Conservation (phyloP, 2,329 filamentous ascomycete species). For the Colletotrichum abscissum region DNA sequence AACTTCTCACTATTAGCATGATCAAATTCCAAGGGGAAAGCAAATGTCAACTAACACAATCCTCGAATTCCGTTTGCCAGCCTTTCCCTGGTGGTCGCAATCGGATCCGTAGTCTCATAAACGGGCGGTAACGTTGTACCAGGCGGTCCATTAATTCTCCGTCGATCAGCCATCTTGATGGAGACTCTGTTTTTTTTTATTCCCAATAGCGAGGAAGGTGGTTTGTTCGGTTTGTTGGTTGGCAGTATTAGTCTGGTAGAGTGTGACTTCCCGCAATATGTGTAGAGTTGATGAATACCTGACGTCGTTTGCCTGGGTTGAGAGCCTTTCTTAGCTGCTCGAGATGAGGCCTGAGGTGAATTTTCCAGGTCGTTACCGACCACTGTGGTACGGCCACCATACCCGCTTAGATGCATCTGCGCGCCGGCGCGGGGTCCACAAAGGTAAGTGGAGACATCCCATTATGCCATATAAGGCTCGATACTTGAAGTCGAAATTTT, state of each 20-base stretch:
- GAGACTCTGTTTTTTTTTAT: neutral
- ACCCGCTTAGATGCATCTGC: neutral
- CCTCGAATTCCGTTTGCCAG: conserved; percentile 80
- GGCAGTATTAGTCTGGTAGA: neutral
- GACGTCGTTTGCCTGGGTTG: neutral
- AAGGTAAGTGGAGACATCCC: conserved; percentile 9
- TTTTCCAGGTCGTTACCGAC: conserved; percentile 1
- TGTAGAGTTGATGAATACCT: neutral
- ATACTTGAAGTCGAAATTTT: conserved; percentile 37
- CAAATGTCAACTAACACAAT: conserved; percentile 76
- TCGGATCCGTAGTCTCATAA: conserved; percentile 62
- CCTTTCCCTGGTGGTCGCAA: conserved; percentile 63
- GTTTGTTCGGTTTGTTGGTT: neutral
- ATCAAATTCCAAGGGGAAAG: neutral
- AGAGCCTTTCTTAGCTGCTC: neutral
- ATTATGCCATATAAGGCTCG: conserved; percentile 5
- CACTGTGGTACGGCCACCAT: neutral
- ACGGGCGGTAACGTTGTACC: conserved; percentile 81
- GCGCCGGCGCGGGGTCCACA: neutral
- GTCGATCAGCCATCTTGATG: conserved; percentile 78
- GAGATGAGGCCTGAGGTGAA: neutral
- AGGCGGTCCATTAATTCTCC: conserved; percentile 88
- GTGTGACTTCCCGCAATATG: neutral
- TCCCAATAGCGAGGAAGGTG: too few species aligned
- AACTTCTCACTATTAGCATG: conserved; percentile 63